phyloP scores from a whole-genome alignment of 2,329 filamentous ascomycete species.

The Calonectria ilicicola region DNA sequence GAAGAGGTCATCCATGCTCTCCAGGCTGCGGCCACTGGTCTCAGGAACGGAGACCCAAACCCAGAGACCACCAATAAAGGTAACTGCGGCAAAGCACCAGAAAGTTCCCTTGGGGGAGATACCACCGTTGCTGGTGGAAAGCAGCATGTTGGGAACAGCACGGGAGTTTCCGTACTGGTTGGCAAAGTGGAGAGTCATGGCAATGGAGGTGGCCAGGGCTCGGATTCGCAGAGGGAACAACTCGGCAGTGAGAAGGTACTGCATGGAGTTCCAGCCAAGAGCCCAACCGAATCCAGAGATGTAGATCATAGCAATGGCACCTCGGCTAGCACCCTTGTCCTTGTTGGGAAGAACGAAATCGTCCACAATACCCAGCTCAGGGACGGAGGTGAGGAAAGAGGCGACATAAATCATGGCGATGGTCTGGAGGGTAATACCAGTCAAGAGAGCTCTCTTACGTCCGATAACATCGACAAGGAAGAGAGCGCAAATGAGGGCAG shows the following conservation, averaged over 20 bases:
- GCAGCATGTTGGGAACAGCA: slow-evolving; percentile 80
- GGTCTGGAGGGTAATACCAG: slow-evolving; percentile 71
- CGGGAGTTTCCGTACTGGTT: slow-evolving; percentile 84
- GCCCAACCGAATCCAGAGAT: slow-evolving; percentile 77
- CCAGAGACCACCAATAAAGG: slow-evolving; percentile 75
- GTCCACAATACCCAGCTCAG: slow-evolving; percentile 64
- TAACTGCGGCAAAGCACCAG: slow-evolving; percentile 79
- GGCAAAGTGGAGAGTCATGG: slow-evolving; percentile 83
- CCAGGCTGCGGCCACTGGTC: slow-evolving; percentile 73
- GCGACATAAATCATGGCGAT: slow-evolving; percentile 74
- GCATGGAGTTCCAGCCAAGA: slow-evolving; percentile 80
- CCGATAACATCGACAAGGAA: slow-evolving; percentile 86
- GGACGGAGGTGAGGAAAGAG: slow-evolving; percentile 71
- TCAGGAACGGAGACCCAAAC: slow-evolving; percentile 81
- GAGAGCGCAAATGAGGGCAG: slow-evolving; percentile 76
- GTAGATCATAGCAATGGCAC: slow-evolving; percentile 81
- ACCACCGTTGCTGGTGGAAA: slow-evolving; percentile 59
- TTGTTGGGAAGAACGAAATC: slow-evolving; percentile 58
- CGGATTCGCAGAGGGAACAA: slow-evolving; percentile 82
- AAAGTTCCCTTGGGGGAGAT: slow-evolving; percentile 76
- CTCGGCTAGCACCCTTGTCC: slow-evolving; percentile 70
- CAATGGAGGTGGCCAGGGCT: slow-evolving; percentile 76
- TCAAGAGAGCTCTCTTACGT: slow-evolving; percentile 74
- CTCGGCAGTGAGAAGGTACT: slow-evolving; percentile 83
- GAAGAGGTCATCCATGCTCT: slow-evolving; percentile 80